Evolutionary conservation across 805 yeast genomes (phyloP).

Genomic region (Candida dendrica): DNA sequence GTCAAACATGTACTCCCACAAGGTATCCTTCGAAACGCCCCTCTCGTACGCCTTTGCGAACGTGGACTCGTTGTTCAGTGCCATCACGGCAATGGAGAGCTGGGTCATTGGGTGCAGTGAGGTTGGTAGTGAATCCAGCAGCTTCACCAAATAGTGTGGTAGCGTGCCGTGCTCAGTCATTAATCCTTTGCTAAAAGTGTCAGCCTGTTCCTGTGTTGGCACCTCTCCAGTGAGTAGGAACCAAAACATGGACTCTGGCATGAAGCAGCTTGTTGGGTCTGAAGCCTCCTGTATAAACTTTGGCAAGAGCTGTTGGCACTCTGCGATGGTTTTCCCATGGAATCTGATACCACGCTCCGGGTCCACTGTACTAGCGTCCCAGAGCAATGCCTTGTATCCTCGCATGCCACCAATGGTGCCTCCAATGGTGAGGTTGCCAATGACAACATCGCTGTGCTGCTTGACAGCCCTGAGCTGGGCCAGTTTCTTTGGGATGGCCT

Average conservation of each 20-base stretch:
- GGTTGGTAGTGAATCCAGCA: conserved; percentile 57
- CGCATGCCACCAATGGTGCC: conserved; percentile 68
- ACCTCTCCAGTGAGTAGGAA: conserved; percentile 66
- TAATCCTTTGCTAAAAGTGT: conserved; percentile 49
- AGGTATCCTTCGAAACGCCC: conserved; percentile 61
- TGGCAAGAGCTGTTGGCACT: conserved; percentile 62
- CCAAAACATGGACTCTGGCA: conserved; percentile 78
- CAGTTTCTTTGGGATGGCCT: conserved; percentile 35
- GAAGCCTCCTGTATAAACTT: conserved; percentile 29
- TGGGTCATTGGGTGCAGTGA: conserved; percentile 83
- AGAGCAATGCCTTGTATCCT: conserved; percentile 64
- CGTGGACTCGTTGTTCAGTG: conserved; percentile 62
- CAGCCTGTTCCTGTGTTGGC: conserved; percentile 55
- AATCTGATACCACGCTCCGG: conserved; percentile 72
- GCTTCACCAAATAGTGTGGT: conserved; percentile 55
- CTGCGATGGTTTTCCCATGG: conserved; percentile 70
- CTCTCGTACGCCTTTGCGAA: conserved; percentile 68
- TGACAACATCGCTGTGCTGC: conserved; percentile 26
- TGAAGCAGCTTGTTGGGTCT: conserved; percentile 43
- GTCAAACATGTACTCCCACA: conserved; percentile 72
- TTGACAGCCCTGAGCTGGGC: conserved; percentile 34
- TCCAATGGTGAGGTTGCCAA: conserved; percentile 40
- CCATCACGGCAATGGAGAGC: conserved; percentile 66
- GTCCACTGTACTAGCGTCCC: conserved; percentile 78
- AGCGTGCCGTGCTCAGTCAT: conserved; percentile 54